Percentiles rank a stretch among this genome's conserved stretches.
phyloP scores from a whole-genome alignment of 2,329 filamentous ascomycete species.

The Nemania sp. region DNA sequence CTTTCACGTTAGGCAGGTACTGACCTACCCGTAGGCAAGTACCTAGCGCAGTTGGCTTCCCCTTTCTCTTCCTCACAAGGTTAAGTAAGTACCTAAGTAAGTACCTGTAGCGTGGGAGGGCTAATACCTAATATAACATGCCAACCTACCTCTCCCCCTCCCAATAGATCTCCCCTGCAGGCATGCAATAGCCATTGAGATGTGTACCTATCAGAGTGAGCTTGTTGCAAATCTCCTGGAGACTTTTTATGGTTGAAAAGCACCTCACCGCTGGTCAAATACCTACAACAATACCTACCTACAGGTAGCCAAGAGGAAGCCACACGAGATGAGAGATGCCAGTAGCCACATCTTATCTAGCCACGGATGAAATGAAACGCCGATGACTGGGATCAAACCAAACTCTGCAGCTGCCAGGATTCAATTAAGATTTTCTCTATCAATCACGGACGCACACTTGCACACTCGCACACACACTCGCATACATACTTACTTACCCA shows the following conservation, averaged over 20 bases:
- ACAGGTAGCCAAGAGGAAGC: slow-evolving; percentile 12
- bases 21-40: too few relatives aligned
- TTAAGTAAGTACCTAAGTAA: too few relatives aligned
- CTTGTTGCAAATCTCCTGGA: not conserved
- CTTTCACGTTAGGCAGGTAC: too few relatives aligned
- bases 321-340: slow-evolving; percentile 8
- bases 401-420: slow-evolving; percentile 9
- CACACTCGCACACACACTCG: too few relatives aligned
- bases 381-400: slow-evolving; percentile 6
- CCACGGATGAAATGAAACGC: slow-evolving; percentile 23
- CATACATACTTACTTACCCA: too few relatives aligned
- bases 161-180: not conserved
- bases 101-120: too few relatives aligned
- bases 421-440: not conserved
- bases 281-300: too few relatives aligned
- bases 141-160: not conserved
- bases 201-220: not conserved
- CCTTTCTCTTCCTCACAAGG: too few relatives aligned
- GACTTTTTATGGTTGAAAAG: not conserved
- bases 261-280: slow-evolving; percentile 17
- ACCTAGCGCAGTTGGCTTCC: too few relatives aligned
- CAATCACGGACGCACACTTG: not conserved
- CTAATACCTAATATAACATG: too few relatives aligned
- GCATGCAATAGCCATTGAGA: not conserved
- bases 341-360: slow-evolving; percentile 18